Conservation (phyloP, 371 early-diverging fungal species). For the Mucor lusitanicus region DNA sequence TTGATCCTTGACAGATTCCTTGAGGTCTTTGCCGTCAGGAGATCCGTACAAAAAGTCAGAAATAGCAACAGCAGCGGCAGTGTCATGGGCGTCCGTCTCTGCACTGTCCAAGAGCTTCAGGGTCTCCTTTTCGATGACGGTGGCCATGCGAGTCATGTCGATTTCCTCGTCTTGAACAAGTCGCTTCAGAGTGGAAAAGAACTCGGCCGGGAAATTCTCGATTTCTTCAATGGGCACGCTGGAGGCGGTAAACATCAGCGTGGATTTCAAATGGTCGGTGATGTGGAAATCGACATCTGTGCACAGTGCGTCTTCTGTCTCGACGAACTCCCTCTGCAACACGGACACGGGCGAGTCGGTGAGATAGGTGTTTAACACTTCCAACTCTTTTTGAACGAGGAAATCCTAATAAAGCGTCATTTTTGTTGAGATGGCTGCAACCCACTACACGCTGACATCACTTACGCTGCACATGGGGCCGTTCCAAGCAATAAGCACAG, state of each 20-base stretch:
- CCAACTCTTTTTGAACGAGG: slow-evolving; percentile 45
- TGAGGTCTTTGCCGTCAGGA: slow-evolving; percentile 54
- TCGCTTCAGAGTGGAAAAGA: slow-evolving; percentile 51
- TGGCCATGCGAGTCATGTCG: slow-evolving; percentile 67
- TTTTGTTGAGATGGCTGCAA: neutral
- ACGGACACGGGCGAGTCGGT: slow-evolving; percentile 70
- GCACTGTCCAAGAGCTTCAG: slow-evolving; percentile 49
- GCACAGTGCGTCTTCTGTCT: slow-evolving; percentile 68
- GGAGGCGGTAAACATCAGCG: slow-evolving; percentile 53
- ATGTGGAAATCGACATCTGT: slow-evolving; percentile 63
- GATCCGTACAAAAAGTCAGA: slow-evolving; percentile 66
- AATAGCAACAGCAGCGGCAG: slow-evolving; percentile 47
- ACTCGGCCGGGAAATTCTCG: slow-evolving; percentile 47
- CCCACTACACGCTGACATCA: neutral
- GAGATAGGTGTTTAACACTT: slow-evolving; percentile 54
- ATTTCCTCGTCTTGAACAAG: slow-evolving; percentile 57
- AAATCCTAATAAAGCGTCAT: slow-evolving; percentile 31
- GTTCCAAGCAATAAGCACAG: slow-evolving; percentile 63
- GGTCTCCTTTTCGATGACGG: slow-evolving; percentile 61
- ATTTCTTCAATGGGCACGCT: slow-evolving; percentile 69
- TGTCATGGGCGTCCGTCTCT: slow-evolving; percentile 52
- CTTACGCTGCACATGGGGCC: slow-evolving; percentile 63
- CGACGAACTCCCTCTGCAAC: slow-evolving; percentile 69
- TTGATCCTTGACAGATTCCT: slow-evolving; percentile 49
- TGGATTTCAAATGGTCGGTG: slow-evolving; percentile 58